These are phyloP conservation scores for Colletotrichum magnum DNA, from an alignment of 2,329 filamentous ascomycete species.

Conservation along the genomic window DNA sequence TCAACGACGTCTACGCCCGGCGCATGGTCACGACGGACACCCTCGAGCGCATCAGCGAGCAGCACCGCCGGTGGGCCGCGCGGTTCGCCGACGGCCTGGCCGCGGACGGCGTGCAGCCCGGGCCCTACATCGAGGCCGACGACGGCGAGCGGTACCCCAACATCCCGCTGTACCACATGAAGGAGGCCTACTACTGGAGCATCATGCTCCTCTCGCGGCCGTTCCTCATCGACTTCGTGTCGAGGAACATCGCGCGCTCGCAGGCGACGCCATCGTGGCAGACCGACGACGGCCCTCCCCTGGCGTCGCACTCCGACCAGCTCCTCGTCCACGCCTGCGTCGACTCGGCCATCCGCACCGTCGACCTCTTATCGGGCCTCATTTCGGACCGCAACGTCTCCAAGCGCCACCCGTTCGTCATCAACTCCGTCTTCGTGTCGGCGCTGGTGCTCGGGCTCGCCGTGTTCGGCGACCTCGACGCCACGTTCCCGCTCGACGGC, in stretches of 20 bases:
- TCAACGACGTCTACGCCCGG: constrained; percentile 52
- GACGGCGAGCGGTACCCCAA: constrained; percentile 44
- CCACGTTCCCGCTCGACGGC: constrained; percentile 48
- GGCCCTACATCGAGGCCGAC: constrained; percentile 31
- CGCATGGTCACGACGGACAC: constrained; percentile 47
- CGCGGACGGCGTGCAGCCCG: constrained; percentile 40
- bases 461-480: constrained; percentile 60
- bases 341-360: constrained; percentile 51
- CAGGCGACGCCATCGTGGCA: neutral
- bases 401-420: constrained; percentile 58
- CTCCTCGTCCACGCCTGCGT: constrained; percentile 52
- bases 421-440: constrained; percentile 62
- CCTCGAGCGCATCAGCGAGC: constrained; percentile 46
- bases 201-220: constrained; percentile 55
- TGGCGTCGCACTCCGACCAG: constrained; percentile 39
- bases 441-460: constrained; percentile 60
- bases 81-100: constrained; percentile 41
- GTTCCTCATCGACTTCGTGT: constrained; percentile 51
- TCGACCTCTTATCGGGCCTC: constrained; percentile 56
- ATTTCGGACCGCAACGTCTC: constrained; percentile 52
- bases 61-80: constrained; percentile 46
- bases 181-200: constrained; percentile 55
- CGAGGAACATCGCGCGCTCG: constrained; percentile 30
- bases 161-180: constrained; percentile 50
- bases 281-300: neutral